Evolutionary conservation across 352 stramenopile genomes (phyloP), one percentile per base, ranked within the genome.

Genomic region (Pilasporangium apinafurcum): DNA sequence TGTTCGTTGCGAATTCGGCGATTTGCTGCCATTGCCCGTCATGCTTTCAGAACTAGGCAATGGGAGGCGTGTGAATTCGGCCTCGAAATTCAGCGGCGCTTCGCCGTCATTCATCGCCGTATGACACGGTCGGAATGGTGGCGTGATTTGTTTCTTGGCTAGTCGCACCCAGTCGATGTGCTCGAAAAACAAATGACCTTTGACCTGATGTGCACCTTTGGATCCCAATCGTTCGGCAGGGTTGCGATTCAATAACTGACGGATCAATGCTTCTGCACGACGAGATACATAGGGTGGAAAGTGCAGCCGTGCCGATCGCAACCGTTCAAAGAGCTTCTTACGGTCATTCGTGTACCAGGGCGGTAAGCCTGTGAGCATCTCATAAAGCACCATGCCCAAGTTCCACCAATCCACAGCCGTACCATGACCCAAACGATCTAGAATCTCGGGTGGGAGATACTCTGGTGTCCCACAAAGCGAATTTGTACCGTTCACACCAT

Each of bases 401-500:
- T 86, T 91, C 91, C 91, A 97, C 90, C 91, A 97, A 50, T 98
- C 91, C 22, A 97, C 87, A 16, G 88, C 85, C 22, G 86, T 96
- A 34, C 90, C 89, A 51, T 97, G 70, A 2, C 77, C 78, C 10
- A 82, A 42, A 9, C 74, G 73, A 42, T 91, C 69, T 2, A 91
- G 53, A 24, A 95, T 88, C 62, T 95, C 85, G 1, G 85, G 85
- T 16, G 84, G 81, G 14, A 95, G 60, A 53, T 95, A 95, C 51
- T 95, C 85, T 3, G 85, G 85, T 1, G 85, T 95, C 1, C 85
- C 85, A 47, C 82, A 94, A 13, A 94, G 45, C 4, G 80, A 92
- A 51, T 91, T 91, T 1, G 75, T 86, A 6, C 78, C 73, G 34
- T 79, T 65, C 7, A 68, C 63, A 1, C 71, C 71, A 33, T 88